Base-by-base conservation (phyloP, 179 eudicot genomes). In the Spinacia oleracea region DNA sequence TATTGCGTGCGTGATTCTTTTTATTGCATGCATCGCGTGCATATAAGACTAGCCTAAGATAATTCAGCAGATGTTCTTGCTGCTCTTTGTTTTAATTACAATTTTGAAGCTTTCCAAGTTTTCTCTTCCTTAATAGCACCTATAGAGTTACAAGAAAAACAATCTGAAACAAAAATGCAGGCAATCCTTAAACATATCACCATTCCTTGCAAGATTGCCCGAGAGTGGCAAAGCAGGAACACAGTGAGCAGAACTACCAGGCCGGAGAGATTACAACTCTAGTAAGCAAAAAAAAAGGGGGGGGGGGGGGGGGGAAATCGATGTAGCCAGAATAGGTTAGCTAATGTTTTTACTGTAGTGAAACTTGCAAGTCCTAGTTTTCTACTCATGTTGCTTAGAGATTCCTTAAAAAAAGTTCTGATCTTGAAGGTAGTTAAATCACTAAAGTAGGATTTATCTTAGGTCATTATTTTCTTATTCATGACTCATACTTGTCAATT, bases 371-470 rank as follows among this genome's bases (percentile, higher is more conserved):
- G 56, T 18, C 56, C 56, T 51, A 55, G 60, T 20, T 25, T 21
- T 55, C 60, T 6, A 5, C n/a, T 5, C 31, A 62, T 29, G 38
- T 56, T 56, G 38, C 23, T 59, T 25, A 74, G 9, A 1, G 69
- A 38, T 25, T 29, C 23, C 31, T 16, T 18, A 29, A 62, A 63
- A 63, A 45, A 29, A 66, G 42, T 50, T 4, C 9, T n/a, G 12
- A 67, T 10, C 55, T 58, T 32, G 10, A 74, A 20, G 71, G 50
- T 18, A 20, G 70, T 15, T 46, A 34, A 31, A 27, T 58, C 14
- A 34, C n/a, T 15, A 80, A 46, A 43, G 38, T 59, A 68, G 15
- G 65, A 69, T 67, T 34, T 25, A 59, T 45, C n/a, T n/a, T n/a
- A n/a, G 14, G 46, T 46, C 18, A 8, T 70, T 56, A 23, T 21